A percentile compares a stretch with the other conserved stretches of the same genome.
Evolutionary conservation across 1,284 basidiomycete species (phyloP).

Genomic region (Ganoderma leucocontextum): DNA sequence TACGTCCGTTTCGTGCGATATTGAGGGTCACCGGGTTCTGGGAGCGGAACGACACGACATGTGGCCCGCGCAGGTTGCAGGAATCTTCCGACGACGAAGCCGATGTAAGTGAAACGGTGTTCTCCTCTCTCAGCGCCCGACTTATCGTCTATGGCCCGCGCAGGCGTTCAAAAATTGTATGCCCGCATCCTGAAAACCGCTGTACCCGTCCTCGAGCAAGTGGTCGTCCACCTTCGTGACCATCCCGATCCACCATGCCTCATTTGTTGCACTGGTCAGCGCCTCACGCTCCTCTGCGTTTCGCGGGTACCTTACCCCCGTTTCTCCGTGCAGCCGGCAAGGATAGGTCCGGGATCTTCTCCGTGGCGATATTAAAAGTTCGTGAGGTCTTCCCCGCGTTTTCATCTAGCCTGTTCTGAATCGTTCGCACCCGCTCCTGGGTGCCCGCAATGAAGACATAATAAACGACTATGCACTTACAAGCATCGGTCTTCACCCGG

Average conservation of each 20-base stretch:
- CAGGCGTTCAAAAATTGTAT: slow-evolving; percentile 49
- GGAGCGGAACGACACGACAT: neutral
- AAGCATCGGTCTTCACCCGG: slow-evolving; percentile 48
- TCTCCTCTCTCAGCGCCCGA: neutral
- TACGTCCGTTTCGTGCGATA: neutral
- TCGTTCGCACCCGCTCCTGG: slow-evolving; percentile 45
- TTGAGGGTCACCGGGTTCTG: slow-evolving; percentile 36
- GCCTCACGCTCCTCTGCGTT: neutral
- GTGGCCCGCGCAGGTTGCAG: slow-evolving; percentile 37
- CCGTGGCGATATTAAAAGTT: slow-evolving; percentile 47
- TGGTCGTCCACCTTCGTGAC: slow-evolving; percentile 50
- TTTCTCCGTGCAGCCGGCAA: slow-evolving; percentile 48
- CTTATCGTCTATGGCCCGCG: neutral
- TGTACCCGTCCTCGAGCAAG: slow-evolving; percentile 42
- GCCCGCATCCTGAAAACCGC: slow-evolving; percentile 45
- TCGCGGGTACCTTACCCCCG: neutral
- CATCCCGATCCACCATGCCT: slow-evolving; percentile 49
- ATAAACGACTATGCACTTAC: slow-evolving; percentile 51
- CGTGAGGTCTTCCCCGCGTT: neutral
- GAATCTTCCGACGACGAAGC: slow-evolving; percentile 41
- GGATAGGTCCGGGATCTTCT: slow-evolving; percentile 53
- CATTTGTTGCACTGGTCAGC: slow-evolving; percentile 50
- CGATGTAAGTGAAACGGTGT: slow-evolving; percentile 33
- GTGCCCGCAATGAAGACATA: slow-evolving; percentile 51
- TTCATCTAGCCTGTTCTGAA: neutral